Conservation (phyloP, 352 stramenopile genomes). For the Pythium volutum region DNA sequence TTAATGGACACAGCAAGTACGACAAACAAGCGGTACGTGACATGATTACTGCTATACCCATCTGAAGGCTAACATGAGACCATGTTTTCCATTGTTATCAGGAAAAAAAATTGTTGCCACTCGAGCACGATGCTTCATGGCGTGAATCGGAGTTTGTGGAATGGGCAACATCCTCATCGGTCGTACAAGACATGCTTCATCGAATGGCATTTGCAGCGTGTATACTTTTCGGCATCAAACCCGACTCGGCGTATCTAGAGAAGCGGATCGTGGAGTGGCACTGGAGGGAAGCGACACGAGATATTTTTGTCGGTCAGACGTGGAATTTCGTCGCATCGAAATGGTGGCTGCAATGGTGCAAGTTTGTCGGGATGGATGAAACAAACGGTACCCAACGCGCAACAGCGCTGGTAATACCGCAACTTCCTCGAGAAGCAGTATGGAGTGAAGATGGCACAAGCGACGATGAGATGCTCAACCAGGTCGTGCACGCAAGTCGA, state of each 20-base stretch:
- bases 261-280: slow-evolving; percentile 72
- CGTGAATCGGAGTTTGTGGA: slow-evolving; percentile 45
- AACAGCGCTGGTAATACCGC: slow-evolving; percentile 44
- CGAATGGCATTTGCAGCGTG: slow-evolving; percentile 73
- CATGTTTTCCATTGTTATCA: background rate
- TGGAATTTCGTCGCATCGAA: slow-evolving; percentile 73
- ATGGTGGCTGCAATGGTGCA: slow-evolving; percentile 83
- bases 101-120: background rate
- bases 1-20: slow-evolving; percentile 9
- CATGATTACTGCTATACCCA: background rate
- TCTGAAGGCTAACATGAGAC: too few species aligned
- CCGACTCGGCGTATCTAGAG: slow-evolving; percentile 59
- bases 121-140: slow-evolving; percentile 6
- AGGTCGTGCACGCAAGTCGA: slow-evolving; percentile 23
- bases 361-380: slow-evolving; percentile 61
- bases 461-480: slow-evolving; percentile 18
- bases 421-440: slow-evolving; percentile 39
- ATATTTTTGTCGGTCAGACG: slow-evolving; percentile 49
- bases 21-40: slow-evolving; percentile 5
- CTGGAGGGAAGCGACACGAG: slow-evolving; percentile 51
- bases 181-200: slow-evolving; percentile 54
- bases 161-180: slow-evolving; percentile 40
- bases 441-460: slow-evolving; percentile 31
- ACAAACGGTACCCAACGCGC: slow-evolving; percentile 63
- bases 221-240: slow-evolving; percentile 75